Conservation (phyloP, 2,329 filamentous ascomycete genomes). For the Paecilomyces fulvus region DNA sequence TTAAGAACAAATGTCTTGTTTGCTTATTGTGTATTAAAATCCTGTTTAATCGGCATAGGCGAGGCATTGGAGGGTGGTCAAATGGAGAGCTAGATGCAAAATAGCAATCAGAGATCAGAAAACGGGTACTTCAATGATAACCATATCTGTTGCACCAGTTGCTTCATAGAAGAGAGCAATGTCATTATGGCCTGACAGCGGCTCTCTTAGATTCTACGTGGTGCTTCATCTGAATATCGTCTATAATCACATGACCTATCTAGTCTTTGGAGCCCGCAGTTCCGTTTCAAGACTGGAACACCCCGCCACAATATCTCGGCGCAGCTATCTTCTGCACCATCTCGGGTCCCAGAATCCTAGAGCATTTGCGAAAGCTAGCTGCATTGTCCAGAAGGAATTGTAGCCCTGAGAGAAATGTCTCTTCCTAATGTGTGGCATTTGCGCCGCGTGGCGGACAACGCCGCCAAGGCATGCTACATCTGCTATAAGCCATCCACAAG, state of each 20-base stretch:
- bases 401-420: constrained; percentile 13
- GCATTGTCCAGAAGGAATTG: background rate
- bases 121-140: background rate
- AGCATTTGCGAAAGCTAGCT: background rate
- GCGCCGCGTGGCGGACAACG: constrained; percentile 76
- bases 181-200: too few relatives aligned
- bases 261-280: background rate
- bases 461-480: constrained; percentile 76
- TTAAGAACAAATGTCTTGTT: background rate
- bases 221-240: background rate
- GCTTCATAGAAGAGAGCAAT: too few relatives aligned
- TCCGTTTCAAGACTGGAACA: background rate
- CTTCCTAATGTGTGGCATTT: constrained; percentile 75
- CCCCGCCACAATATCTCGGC: background rate
- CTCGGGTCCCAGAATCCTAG: background rate
- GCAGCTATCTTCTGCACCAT: background rate
- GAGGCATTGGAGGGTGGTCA: too few relatives aligned
- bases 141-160: background rate
- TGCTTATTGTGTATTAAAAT: background rate
- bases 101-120: background rate
- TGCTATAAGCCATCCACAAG: constrained; percentile 84
- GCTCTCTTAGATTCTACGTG: background rate
- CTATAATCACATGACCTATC: background rate
- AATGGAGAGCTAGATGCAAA: background rate
- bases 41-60: too few relatives aligned